Conservation (phyloP, 2,329 filamentous ascomycete genomes). For the Pestalotiopsis sp. region DNA sequence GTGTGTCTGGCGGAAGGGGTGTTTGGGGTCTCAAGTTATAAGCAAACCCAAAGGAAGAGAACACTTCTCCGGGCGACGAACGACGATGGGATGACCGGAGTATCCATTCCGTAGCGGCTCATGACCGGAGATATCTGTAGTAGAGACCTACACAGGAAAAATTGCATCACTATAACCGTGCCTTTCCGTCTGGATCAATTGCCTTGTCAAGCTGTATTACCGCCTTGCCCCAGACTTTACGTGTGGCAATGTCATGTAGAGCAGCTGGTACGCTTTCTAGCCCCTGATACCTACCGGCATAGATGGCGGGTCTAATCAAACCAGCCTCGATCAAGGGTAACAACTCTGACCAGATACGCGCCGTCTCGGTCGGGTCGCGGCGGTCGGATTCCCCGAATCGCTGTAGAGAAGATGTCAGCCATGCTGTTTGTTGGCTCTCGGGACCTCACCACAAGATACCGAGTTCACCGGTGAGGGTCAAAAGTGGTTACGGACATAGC, state of each 20-base stretch:
- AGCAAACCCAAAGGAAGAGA: conserved; percentile 9
- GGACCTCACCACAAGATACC: not conserved
- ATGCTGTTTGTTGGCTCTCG: not conserved
- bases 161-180: not conserved
- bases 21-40: conserved; percentile 71
- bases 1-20: conserved; percentile 78
- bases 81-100: not conserved
- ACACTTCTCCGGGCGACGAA: not conserved
- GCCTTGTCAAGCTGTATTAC: conserved; percentile 44
- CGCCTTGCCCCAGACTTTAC: conserved; percentile 59
- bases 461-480: not conserved
- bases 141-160: not conserved
- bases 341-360: conserved; percentile 54
- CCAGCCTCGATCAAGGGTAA: conserved; percentile 48
- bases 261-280: conserved; percentile 52
- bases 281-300: conserved; percentile 48
- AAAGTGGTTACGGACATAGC: conserved; percentile 46
- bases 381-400: conserved; percentile 60
- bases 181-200: not conserved
- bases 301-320: conserved; percentile 54
- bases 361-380: conserved; percentile 47
- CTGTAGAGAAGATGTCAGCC: conserved; percentile 26
- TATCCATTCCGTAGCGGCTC: not conserved
- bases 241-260: conserved; percentile 50
- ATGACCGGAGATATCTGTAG: not conserved